phyloP scores from a whole-genome alignment of 371 early-diverging fungal species.

The Lichtheimia ramosa region DNA sequence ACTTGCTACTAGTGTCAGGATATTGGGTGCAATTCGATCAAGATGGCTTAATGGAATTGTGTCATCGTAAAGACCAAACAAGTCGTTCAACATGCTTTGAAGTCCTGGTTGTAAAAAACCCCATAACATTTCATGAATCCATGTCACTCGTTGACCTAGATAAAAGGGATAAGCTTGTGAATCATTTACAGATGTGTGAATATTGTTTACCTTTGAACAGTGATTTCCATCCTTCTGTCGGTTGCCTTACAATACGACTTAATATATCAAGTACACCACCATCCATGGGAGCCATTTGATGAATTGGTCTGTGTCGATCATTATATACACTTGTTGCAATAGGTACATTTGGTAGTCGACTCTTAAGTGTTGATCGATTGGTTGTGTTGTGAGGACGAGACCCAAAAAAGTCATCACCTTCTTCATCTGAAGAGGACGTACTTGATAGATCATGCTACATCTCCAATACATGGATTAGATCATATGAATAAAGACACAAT shows the following conservation, averaged over 20 bases:
- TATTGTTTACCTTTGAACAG: conserved; percentile 59
- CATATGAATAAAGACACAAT: not conserved
- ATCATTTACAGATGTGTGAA: not conserved
- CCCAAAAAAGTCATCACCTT: conserved; percentile 5
- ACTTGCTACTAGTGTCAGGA: conserved; percentile 68
- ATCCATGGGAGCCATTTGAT: conserved; percentile 59
- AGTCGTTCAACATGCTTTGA: conserved; percentile 72
- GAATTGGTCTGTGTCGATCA: conserved; percentile 51
- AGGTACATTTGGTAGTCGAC: conserved; percentile 8
- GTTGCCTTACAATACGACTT: conserved; percentile 50
- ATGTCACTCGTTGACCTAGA: conserved; percentile 71
- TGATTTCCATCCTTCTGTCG: conserved; percentile 65
- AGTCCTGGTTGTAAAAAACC: conserved; percentile 71
- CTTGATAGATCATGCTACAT: not conserved
- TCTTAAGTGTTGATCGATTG: conserved; percentile 18
- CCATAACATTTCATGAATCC: conserved; percentile 73
- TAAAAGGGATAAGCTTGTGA: conserved; percentile 16
- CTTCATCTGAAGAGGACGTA: conserved; percentile 12
- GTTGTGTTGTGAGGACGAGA: conserved; percentile 12
- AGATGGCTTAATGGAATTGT: conserved; percentile 72
- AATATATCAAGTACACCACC: conserved; percentile 59
- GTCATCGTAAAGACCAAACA: conserved; percentile 77
- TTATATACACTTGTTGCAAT: conserved; percentile 46
- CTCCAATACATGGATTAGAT: not conserved
- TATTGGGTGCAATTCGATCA: conserved; percentile 57